A percentile compares a stretch with the other conserved stretches of the same genome.
Conservation (phyloP, 345 rosid species). For the Clarkia xantiana region DNA sequence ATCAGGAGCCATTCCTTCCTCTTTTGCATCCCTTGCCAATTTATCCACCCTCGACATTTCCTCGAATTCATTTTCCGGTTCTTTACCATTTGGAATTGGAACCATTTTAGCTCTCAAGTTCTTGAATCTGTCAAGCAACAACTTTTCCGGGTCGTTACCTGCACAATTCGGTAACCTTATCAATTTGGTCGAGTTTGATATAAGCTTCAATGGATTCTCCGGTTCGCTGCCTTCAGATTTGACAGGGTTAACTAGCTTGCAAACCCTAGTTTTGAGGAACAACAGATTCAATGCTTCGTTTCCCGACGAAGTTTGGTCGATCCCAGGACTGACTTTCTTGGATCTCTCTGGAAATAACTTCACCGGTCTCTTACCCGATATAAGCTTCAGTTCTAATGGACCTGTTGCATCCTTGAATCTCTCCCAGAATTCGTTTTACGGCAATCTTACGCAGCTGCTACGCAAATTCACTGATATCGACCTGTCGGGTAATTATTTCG, state of each 20-base stretch:
- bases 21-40: slow-evolving; percentile 42
- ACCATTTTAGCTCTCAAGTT: slow-evolving; percentile 33
- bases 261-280: slow-evolving; percentile 35
- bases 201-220: slow-evolving; percentile 51
- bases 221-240: slow-evolving; percentile 54
- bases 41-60: slow-evolving; percentile 60
- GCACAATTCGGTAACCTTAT: slow-evolving; percentile 53
- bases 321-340: slow-evolving; percentile 40
- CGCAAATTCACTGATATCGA: slow-evolving; percentile 31
- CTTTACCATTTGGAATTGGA: slow-evolving; percentile 52
- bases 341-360: slow-evolving; percentile 74
- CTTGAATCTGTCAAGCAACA: slow-evolving; percentile 65
- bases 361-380: slow-evolving; percentile 45
- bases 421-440: slow-evolving; percentile 66
- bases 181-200: slow-evolving; percentile 64
- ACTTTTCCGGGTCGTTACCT: slow-evolving; percentile 56
- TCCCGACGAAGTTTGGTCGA: slow-evolving; percentile 42
- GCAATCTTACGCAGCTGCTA: slow-evolving; percentile 36
- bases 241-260: slow-evolving; percentile 47
- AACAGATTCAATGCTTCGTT: slow-evolving; percentile 42
- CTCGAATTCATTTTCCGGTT: slow-evolving; percentile 46
- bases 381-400: slow-evolving; percentile 19
- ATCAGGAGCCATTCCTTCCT: slow-evolving; percentile 52
- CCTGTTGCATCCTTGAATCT: slow-evolving; percentile 33
- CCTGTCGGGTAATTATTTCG: slow-evolving; percentile 67